Conservation (phyloP, 768 basidiomycete species). For the Termitomyces sp. region DNA sequence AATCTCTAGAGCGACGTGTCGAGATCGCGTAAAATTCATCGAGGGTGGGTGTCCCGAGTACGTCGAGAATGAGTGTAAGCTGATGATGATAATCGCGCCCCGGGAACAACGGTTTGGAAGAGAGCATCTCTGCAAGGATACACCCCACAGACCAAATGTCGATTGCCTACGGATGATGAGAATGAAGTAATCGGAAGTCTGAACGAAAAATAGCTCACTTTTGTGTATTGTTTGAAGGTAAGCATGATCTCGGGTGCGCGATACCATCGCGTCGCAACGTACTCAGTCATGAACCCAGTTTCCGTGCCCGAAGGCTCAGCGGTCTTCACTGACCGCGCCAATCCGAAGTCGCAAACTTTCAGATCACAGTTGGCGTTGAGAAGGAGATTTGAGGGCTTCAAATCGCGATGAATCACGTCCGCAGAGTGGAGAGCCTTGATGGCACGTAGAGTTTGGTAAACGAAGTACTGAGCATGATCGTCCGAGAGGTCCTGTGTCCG, state of each 20-base stretch:
- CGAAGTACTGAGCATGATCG: slow-evolving; percentile 93
- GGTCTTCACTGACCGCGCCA: slow-evolving; percentile 86
- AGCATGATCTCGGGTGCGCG: slow-evolving; percentile 99
- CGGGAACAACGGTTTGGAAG: slow-evolving; percentile 93
- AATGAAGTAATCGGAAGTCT: background rate
- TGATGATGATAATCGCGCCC: slow-evolving; percentile 98
- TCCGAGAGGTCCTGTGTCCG: slow-evolving; percentile 93
- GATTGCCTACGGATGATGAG: slow-evolving; percentile 51
- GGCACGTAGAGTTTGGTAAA: slow-evolving; percentile 92
- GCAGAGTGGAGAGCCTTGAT: slow-evolving; percentile 96
- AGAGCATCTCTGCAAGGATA: slow-evolving; percentile 95
- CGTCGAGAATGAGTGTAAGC: slow-evolving; percentile 90
- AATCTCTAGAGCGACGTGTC: slow-evolving; percentile 87
- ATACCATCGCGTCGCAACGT: slow-evolving; percentile 98
- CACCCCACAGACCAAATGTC: slow-evolving; percentile 88
- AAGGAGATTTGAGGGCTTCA: slow-evolving; percentile 97
- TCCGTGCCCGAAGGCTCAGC: slow-evolving; percentile 83
- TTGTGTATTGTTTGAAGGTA: slow-evolving; percentile 98
- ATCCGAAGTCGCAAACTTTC: slow-evolving; percentile 94
- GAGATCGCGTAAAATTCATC: slow-evolving; percentile 99
- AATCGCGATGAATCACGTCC: slow-evolving; percentile 93
- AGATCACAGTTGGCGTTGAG: slow-evolving; percentile 96
- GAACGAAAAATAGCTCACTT: slow-evolving; percentile 37
- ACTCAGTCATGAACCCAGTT: slow-evolving; percentile 93
- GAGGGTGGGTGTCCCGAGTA: slow-evolving; percentile 93